phyloP scores from a whole-genome alignment of 495 filamentous ascomycete species.

The Poronia punctata region DNA sequence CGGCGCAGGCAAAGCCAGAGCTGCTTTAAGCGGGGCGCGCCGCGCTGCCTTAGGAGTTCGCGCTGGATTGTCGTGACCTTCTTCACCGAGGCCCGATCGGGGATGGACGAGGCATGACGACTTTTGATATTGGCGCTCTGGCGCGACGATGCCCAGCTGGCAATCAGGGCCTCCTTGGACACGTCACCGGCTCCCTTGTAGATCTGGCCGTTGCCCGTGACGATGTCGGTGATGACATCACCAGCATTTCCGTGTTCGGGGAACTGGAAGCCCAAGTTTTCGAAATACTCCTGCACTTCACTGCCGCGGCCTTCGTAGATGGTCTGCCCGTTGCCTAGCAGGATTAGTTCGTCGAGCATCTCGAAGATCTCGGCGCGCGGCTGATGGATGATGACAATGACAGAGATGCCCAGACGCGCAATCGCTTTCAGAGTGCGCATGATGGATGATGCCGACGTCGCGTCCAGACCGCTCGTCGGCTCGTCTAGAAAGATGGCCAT shows the following conservation, averaged over 20 bases:
- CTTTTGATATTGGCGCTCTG: slow-evolving; percentile 17
- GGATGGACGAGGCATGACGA: slow-evolving; percentile 11
- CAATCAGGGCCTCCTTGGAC: slow-evolving; percentile 35
- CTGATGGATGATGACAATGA: slow-evolving; percentile 42
- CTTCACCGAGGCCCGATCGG: slow-evolving; percentile 16
- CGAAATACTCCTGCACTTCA: slow-evolving; percentile 37
- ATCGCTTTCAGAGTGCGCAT: slow-evolving; percentile 44
- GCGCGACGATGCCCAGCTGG: slow-evolving; percentile 27
- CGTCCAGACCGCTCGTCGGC: slow-evolving; percentile 59
- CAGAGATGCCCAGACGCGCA: slow-evolving; percentile 37
- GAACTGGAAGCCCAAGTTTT: slow-evolving; percentile 36
- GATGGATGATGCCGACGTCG: slow-evolving; percentile 55
- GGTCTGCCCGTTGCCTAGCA: slow-evolving; percentile 37
- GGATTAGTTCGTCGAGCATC: slow-evolving; percentile 38
- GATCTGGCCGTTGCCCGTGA: slow-evolving; percentile 38
- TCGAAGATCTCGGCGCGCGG: slow-evolving; percentile 43
- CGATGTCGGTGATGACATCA: slow-evolving; percentile 45
- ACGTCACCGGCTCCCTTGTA: slow-evolving; percentile 41
- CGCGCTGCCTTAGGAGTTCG: slow-evolving; percentile 32
- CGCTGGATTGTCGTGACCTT: slow-evolving; percentile 19
- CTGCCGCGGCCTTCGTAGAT: slow-evolving; percentile 34
- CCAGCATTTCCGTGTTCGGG: slow-evolving; percentile 36
- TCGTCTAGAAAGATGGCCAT: slow-evolving; percentile 61
- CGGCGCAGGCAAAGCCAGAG: slow-evolving; percentile 41
- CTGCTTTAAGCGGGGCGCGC: slow-evolving; percentile 42